phyloP scores from a whole-genome alignment of 2,329 filamentous ascomycete genomes.

The Drechslera avenae region DNA sequence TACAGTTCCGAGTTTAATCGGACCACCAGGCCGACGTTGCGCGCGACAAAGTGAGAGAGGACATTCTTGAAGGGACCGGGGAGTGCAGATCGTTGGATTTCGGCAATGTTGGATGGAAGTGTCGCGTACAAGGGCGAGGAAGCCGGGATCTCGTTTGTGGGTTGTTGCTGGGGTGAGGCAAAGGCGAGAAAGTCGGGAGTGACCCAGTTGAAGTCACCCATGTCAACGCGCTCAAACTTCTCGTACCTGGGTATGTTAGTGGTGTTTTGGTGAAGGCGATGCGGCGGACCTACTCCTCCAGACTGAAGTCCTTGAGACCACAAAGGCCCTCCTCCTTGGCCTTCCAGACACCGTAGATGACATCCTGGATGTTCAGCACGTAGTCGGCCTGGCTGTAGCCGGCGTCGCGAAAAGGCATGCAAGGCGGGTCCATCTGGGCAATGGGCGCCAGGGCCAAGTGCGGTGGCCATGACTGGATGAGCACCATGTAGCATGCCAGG shows the following conservation, averaged over 20 bases:
- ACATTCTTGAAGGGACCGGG: constrained; percentile 95
- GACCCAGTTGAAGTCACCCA: constrained; percentile 99
- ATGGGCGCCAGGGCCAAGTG: constrained; percentile 95
- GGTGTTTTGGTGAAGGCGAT: not conserved
- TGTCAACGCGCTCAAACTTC: constrained; percentile 91
- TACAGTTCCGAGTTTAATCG: constrained; percentile 95
- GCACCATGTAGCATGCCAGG: constrained; percentile 96
- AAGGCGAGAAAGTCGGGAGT: constrained; percentile 95
- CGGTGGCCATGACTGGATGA: constrained; percentile 97
- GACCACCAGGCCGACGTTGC: constrained; percentile 91
- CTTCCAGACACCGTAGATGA: constrained; percentile 98
- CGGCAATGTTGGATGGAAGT: constrained; percentile 76
- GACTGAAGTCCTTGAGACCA: constrained; percentile 88
- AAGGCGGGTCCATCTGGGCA: constrained; percentile 91
- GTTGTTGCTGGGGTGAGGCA: constrained; percentile 86
- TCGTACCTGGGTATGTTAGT: constrained; percentile 69
- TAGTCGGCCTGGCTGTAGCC: constrained; percentile 99
- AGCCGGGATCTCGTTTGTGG: constrained; percentile 72
- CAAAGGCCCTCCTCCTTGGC: constrained; percentile 95
- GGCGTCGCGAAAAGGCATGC: constrained; percentile 98
- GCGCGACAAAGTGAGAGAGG: constrained; percentile 81
- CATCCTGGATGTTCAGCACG: constrained; percentile 91
- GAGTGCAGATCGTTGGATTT: constrained; percentile 72
- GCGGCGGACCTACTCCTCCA: constrained; percentile 71
- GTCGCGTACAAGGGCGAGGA: constrained; percentile 74